Evolutionary conservation across 306 rosid species (phyloP).

Genomic region (Vigna trinervia): DNA sequence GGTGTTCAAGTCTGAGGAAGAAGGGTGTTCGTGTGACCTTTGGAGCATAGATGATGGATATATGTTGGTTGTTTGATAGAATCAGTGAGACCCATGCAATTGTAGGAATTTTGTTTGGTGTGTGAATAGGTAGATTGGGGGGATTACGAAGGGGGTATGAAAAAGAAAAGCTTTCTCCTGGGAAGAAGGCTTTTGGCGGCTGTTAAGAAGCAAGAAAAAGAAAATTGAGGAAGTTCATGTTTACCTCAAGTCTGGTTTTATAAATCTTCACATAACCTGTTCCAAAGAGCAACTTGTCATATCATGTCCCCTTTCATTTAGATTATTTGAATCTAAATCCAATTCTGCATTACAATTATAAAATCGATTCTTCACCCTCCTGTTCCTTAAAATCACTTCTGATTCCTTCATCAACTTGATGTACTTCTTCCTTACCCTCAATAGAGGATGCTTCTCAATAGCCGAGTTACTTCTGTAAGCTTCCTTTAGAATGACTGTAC

Average conservation of each 20-base stretch:
- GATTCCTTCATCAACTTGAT: constrained; percentile 75
- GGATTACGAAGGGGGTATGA: neutral
- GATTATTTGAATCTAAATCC: constrained; percentile 53
- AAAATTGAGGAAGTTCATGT: constrained; percentile 33
- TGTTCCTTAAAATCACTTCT: constrained; percentile 57
- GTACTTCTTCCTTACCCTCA: constrained; percentile 73
- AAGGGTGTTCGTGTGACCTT: constrained; percentile 12
- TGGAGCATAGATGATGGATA: constrained; percentile 5
- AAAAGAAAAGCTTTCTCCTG: constrained; percentile 13
- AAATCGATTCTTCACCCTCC: constrained; percentile 58
- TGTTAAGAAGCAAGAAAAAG: constrained; percentile 49
- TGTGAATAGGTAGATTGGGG: neutral
- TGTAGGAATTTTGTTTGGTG: neutral
- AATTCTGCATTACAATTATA: constrained; percentile 31
- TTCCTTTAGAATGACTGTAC: constrained; percentile 85
- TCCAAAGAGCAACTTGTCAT: constrained; percentile 44
- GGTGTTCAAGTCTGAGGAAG: constrained; percentile 18
- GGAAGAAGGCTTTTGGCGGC: constrained; percentile 40
- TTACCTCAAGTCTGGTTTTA: neutral
- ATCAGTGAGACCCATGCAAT: constrained; percentile 20
- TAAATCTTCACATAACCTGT: constrained; percentile 19
- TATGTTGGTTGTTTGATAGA: neutral
- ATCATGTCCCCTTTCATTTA: constrained; percentile 49
- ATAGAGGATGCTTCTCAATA: constrained; percentile 72
- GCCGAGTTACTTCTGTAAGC: constrained; percentile 61